Evolutionary conservation across 2,329 filamentous ascomycete species (phyloP).

Genomic region (Penicillium rolfsii): DNA sequence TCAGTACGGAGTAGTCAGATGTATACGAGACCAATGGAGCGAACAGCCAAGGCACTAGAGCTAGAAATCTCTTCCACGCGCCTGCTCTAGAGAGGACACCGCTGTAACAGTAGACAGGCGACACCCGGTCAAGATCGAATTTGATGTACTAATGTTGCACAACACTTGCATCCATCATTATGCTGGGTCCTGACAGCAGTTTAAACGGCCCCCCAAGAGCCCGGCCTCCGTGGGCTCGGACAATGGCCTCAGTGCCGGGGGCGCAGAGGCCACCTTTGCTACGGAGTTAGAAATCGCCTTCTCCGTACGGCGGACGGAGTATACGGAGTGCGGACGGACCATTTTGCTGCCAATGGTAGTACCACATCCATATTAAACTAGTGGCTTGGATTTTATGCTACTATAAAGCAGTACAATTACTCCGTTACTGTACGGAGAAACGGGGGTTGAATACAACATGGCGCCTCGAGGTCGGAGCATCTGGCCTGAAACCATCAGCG

Average conservation of each 20-base stretch:
- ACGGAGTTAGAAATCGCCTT: not conserved
- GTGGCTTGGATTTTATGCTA: not conserved
- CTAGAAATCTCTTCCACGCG: not conserved
- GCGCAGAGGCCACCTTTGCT: constrained; percentile 7
- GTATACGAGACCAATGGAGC: not conserved
- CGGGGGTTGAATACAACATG: not conserved
- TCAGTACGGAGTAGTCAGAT: not conserved
- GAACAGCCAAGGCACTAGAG: not conserved
- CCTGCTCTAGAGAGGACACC: not conserved
- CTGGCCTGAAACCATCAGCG: constrained; percentile 35
- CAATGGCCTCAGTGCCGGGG: not conserved
- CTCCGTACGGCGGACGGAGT: not conserved
- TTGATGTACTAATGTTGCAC: not conserved
- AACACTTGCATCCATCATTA: not conserved
- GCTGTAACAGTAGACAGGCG: not conserved
- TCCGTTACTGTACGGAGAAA: not conserved
- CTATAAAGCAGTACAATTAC: not conserved
- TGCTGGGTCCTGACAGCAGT: not conserved
- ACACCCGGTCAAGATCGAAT: not conserved
- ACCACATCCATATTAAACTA: not conserved
- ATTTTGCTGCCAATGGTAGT: not conserved
- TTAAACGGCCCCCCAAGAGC: not conserved
- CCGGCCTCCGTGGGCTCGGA: not conserved
- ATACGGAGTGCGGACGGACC: not conserved
- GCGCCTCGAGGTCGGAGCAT: constrained; percentile 26